Conservation (phyloP, 1,284 basidiomycete species). For the Irpex sp. region DNA sequence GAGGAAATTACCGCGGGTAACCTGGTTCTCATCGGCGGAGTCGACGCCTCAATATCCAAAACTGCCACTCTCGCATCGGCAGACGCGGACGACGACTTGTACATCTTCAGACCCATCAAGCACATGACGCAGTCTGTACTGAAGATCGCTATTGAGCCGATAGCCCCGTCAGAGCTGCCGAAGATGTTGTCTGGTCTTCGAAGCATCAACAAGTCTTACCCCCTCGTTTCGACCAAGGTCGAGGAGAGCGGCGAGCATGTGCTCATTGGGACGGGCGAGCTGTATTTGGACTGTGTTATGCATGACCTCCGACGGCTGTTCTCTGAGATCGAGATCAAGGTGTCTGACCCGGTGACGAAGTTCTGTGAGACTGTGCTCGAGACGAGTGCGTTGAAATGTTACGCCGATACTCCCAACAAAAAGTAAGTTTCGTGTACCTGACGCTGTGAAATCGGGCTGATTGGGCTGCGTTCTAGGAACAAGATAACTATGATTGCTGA, state of each 20-base stretch:
- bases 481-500: constrained; percentile 98
- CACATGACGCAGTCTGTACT: constrained; percentile 98
- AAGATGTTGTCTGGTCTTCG: constrained; percentile 98
- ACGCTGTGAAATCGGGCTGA: too few species aligned
- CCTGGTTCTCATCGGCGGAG: constrained; percentile 87
- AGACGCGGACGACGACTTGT: constrained; percentile 78
- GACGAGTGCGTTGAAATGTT: constrained; percentile 97
- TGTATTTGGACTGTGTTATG: constrained; percentile 96
- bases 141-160: constrained; percentile 98
- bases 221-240: constrained; percentile 91
- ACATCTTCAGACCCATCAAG: constrained; percentile 94
- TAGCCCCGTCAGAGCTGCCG: constrained; percentile 94
- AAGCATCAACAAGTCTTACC: constrained; percentile 98
- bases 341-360: constrained; percentile 97
- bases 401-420: constrained; percentile 98
- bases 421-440: constrained; percentile 54
- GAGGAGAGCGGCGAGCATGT: constrained; percentile 99
- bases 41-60: constrained; percentile 94
- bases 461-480: constrained; percentile 54
- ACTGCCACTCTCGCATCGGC: constrained; percentile 84
- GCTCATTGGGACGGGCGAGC: constrained; percentile 93
- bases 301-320: constrained; percentile 93
- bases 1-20: constrained; percentile 91
- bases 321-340: constrained; percentile 99
- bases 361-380: constrained; percentile 99